phyloP scores from a whole-genome alignment of 306 rosid species.

The Cucumis cinereus region DNA sequence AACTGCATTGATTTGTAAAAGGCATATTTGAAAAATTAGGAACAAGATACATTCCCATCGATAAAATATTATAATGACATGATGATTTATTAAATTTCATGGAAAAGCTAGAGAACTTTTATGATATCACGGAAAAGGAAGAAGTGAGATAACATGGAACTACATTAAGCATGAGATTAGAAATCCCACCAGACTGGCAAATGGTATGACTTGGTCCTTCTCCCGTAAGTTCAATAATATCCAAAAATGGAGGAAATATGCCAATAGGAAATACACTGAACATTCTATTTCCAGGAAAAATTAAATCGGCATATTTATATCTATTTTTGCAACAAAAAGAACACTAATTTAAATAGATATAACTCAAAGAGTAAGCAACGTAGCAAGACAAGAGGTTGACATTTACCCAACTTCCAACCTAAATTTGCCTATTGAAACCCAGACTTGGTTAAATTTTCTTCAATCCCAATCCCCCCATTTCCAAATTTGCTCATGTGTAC shows the following conservation, averaged over 20 bases:
- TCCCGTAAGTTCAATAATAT: not conserved
- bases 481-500: not conserved
- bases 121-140: not conserved
- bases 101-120: not conserved
- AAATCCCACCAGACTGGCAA: not conserved
- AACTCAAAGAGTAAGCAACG: slow-evolving; percentile 3
- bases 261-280: not conserved
- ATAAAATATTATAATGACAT: not conserved
- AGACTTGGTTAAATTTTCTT: not conserved
- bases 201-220: not conserved
- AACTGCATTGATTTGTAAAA: not conserved
- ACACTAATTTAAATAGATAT: not conserved
- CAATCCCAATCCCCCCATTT: not conserved
- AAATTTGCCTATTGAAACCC: not conserved
- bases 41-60: not conserved
- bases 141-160: not conserved
- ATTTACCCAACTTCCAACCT: not conserved
- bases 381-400: not conserved
- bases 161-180: not conserved
- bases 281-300: not conserved
- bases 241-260: not conserved
- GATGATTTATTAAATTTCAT: not conserved
- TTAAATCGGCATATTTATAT: not conserved
- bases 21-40: not conserved
- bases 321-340: not conserved